These are phyloP conservation scores for Marasmius tenuissimus DNA, from an alignment of 1,284 basidiomycete genomes.

Conservation along the genomic window DNA sequence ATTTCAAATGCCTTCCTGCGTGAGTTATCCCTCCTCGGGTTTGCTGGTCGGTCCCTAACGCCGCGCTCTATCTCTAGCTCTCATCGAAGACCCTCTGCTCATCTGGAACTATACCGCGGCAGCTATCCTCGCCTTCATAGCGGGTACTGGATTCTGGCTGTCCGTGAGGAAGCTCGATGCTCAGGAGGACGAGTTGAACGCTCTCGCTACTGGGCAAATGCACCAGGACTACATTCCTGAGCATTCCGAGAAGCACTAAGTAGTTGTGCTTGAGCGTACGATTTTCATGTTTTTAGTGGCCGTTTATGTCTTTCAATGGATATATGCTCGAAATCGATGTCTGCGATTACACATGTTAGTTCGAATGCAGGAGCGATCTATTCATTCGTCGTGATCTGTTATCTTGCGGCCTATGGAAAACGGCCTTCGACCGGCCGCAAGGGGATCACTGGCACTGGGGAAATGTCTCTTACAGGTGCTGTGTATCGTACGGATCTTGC, in stretches of 20 bases:
- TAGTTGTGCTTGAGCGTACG: not conserved
- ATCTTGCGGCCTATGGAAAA: too few relatives aligned
- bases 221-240: constrained; percentile 6
- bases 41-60: not conserved
- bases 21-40: constrained; percentile 44
- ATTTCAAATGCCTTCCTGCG: constrained; percentile 69
- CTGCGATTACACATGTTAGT: too few relatives aligned
- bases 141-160: constrained; percentile 47
- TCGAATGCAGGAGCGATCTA: too few relatives aligned
- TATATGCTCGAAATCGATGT: too few relatives aligned
- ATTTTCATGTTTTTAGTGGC: too few relatives aligned
- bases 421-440: too few relatives aligned
- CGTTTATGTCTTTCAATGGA: too few relatives aligned
- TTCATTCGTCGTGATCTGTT: too few relatives aligned
- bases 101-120: constrained; percentile 33
- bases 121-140: constrained; percentile 21
- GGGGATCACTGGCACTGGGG: too few relatives aligned
- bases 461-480: too few relatives aligned
- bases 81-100: constrained; percentile 35
- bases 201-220: constrained; percentile 35
- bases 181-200: constrained; percentile 50
- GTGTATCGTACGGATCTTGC: too few relatives aligned
- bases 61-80: constrained; percentile 19
- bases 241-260: not conserved
- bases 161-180: constrained; percentile 49